These are phyloP conservation scores for Leishmania tarentolae DNA, from an alignment of 208 protist genomes.

Conservation along the genomic window DNA sequence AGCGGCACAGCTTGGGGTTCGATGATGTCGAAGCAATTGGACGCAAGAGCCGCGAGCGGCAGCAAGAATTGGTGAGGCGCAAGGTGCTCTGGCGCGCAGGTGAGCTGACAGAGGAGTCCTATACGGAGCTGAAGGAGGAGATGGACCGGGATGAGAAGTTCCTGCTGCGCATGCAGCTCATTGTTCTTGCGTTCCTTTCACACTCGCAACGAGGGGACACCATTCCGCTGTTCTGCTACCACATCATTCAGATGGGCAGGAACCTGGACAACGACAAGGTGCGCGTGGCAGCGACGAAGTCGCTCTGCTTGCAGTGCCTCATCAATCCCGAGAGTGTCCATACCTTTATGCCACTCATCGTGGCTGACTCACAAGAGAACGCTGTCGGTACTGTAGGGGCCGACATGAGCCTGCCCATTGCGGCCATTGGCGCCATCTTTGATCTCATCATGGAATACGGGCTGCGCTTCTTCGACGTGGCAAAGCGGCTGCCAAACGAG, in stretches of 20 bases:
- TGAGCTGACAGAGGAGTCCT: slow-evolving; percentile 48
- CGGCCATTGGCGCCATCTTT: slow-evolving; percentile 75
- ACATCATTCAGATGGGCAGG: slow-evolving; percentile 86
- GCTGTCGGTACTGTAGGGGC: not conserved
- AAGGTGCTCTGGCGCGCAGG: slow-evolving; percentile 58
- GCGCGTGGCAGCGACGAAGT: slow-evolving; percentile 74
- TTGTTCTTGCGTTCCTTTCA: slow-evolving; percentile 83
- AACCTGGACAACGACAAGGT: slow-evolving; percentile 79
- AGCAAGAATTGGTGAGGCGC: slow-evolving; percentile 70
- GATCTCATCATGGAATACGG: slow-evolving; percentile 91
- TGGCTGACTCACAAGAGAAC: slow-evolving; percentile 61
- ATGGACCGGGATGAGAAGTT: slow-evolving; percentile 91
- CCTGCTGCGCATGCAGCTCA: slow-evolving; percentile 89
- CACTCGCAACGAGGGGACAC: slow-evolving; percentile 74
- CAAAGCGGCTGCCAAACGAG: slow-evolving; percentile 6
- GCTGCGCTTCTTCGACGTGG: slow-evolving; percentile 80
- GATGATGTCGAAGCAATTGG: slow-evolving; percentile 89
- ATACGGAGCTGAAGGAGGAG: slow-evolving; percentile 75
- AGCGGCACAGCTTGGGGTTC: slow-evolving; percentile 77
- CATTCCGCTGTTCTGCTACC: slow-evolving; percentile 83
- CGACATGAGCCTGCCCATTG: slow-evolving; percentile 50
- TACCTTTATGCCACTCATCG: slow-evolving; percentile 89
- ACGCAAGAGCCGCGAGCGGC: slow-evolving; percentile 83
- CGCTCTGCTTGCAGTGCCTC: slow-evolving; percentile 83
- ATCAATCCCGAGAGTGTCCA: slow-evolving; percentile 87